Percentiles rank a stretch among this genome's conserved stretches.
These are phyloP conservation scores for Cercospora sp. DNA, from an alignment of 2,329 filamentous ascomycete genomes.

Conservation along the genomic window DNA sequence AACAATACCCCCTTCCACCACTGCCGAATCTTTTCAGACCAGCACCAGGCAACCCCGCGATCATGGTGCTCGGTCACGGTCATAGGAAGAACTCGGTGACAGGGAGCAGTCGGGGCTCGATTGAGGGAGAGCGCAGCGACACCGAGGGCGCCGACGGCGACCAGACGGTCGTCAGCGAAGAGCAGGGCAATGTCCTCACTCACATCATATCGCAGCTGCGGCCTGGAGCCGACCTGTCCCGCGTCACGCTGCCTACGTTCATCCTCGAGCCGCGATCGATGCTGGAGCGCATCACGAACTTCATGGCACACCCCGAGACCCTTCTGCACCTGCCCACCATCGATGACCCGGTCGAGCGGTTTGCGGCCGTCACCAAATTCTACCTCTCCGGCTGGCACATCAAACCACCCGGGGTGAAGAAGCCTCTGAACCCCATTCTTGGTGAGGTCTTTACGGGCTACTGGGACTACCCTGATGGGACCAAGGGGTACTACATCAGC, in stretches of 20 bases:
- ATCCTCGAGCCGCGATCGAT: slow-evolving; percentile 97
- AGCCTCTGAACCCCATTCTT: slow-evolving; percentile 93
- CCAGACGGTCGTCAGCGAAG: slow-evolving; percentile 80
- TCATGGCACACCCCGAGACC: slow-evolving; percentile 98
- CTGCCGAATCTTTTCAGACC: slow-evolving; percentile 10
- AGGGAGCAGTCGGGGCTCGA: slow-evolving; percentile 46
- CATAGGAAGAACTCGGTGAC: slow-evolving; percentile 51
- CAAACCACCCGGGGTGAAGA: slow-evolving; percentile 95
- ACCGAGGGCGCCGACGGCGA: slow-evolving; percentile 42
- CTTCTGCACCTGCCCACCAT: slow-evolving; percentile 83
- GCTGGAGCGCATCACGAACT: slow-evolving; percentile 98
- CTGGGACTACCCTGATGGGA: slow-evolving; percentile 80
- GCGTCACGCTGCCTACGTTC: slow-evolving; percentile 93
- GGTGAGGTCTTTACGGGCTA: slow-evolving; percentile 94
- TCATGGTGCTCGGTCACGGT: slow-evolving; percentile 53
- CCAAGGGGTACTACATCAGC: slow-evolving; percentile 89
- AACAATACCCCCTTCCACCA: not conserved
- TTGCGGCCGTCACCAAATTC: slow-evolving; percentile 95
- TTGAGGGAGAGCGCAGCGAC: slow-evolving; percentile 45
- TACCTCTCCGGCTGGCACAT: slow-evolving; percentile 99
- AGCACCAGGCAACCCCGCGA: slow-evolving; percentile 16
- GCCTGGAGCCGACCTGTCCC: slow-evolving; percentile 90
- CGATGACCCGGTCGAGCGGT: slow-evolving; percentile 85
- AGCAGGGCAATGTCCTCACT: slow-evolving; percentile 93
- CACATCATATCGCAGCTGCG: slow-evolving; percentile 97